Evolutionary conservation across 176 grass and related monocot genomes (phyloP).

Genomic region (Bothriochloa decipiens): DNA sequence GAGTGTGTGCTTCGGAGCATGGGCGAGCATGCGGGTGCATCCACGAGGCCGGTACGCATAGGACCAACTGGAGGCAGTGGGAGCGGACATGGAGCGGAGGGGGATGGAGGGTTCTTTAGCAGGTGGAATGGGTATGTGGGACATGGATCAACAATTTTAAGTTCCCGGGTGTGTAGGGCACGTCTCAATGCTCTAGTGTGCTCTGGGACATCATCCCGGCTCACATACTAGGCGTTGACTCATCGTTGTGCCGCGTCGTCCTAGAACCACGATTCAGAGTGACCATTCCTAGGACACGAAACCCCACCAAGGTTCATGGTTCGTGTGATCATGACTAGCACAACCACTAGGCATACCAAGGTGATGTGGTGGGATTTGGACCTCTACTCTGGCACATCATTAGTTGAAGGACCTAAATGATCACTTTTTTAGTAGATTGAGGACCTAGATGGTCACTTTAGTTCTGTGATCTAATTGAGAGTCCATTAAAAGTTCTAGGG

Average conservation of each 20-base stretch:
- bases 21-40: not conserved
- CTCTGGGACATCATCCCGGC: not conserved
- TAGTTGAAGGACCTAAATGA: not conserved
- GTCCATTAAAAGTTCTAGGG: not conserved
- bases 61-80: not conserved
- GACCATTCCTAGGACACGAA: not conserved
- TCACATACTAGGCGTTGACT: not conserved
- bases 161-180: not conserved
- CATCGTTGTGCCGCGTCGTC: fast-evolving
- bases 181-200: not conserved
- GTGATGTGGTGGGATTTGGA: not conserved
- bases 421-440: not conserved
- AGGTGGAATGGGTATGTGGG: not conserved
- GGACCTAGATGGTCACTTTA: not conserved
- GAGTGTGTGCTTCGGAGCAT: not conserved
- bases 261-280: not conserved
- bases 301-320: not conserved
- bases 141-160: not conserved
- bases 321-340: not conserved
- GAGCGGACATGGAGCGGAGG: not conserved
- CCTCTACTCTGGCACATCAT: not conserved
- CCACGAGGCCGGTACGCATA: not conserved
- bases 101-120: not conserved
- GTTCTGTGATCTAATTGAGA: not conserved
- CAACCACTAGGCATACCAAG: not conserved